These are phyloP conservation scores for Coprinopsis cinerea DNA, from an alignment of 768 basidiomycete genomes.

Conservation along the genomic window DNA sequence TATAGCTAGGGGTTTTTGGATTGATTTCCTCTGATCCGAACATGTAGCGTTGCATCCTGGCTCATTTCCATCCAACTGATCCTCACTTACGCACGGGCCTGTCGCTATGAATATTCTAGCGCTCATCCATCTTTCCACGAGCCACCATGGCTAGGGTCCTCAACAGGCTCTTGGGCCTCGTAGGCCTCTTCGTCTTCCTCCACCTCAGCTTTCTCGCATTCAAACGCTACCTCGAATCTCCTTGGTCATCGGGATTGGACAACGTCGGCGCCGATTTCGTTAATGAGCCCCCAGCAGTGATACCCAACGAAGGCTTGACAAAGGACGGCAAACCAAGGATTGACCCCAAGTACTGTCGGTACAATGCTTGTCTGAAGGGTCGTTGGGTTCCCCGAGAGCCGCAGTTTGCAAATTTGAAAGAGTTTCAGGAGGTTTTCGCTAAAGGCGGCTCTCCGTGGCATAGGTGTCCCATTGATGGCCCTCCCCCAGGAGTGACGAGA, in stretches of 20 bases:
- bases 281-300: too few relatives aligned
- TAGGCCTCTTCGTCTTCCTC: background rate
- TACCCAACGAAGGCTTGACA: too few relatives aligned
- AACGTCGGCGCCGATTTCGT: too few relatives aligned
- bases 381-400: slow-evolving; percentile 10
- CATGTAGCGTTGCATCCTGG: too few relatives aligned
- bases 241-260: too few relatives aligned
- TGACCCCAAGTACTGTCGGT: slow-evolving; percentile 9
- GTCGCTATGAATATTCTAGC: background rate
- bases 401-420: slow-evolving; percentile 5
- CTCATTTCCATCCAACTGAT: too few relatives aligned
- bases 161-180: background rate
- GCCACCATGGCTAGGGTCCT: background rate
- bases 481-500: background rate
- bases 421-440: slow-evolving; percentile 8
- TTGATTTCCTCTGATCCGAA: too few relatives aligned
- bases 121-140: background rate
- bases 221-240: background rate
- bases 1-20: too few relatives aligned
- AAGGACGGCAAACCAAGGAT: too few relatives aligned
- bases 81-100: background rate
- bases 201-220: background rate
- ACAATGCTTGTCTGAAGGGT: slow-evolving; percentile 10
- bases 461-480: slow-evolving; percentile 2
- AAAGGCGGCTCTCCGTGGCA: background rate